Conservation (phyloP, 2,329 filamentous ascomycete species). For the Colletotrichum scovillei region DNA sequence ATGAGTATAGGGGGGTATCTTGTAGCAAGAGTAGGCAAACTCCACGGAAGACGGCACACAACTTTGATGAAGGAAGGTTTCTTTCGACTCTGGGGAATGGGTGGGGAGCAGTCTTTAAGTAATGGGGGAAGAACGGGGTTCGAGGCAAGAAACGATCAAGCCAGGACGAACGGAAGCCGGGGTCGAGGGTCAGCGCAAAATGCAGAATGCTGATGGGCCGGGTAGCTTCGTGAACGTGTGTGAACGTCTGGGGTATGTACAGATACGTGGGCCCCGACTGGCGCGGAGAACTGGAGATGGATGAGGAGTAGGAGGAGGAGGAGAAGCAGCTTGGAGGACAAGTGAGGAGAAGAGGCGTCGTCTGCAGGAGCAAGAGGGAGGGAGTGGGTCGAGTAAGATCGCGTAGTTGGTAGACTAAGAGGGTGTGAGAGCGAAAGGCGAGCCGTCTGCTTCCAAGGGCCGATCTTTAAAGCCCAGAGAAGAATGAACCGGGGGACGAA, state of each 20-base stretch:
- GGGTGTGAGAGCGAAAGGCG: neutral
- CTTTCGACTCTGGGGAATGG: neutral
- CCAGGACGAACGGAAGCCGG: conserved; percentile 21
- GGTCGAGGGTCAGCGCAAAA: conserved; percentile 29
- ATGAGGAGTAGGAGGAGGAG: neutral
- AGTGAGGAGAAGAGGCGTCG: conserved; percentile 7
- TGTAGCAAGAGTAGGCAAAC: conserved; percentile 13
- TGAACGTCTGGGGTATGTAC: conserved; percentile 33
- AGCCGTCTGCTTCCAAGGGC: conserved; percentile 23
- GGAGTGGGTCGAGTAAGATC: conserved; percentile 31
- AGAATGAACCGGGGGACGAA: conserved; percentile 15
- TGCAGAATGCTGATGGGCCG: conserved; percentile 24
- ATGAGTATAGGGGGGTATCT: conserved; percentile 2
- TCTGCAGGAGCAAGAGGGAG: conserved; percentile 31
- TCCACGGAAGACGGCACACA: conserved; percentile 24
- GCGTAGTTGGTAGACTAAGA: conserved; percentile 4
- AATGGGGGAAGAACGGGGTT: conserved; percentile 13
- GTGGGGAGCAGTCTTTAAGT: conserved; percentile 32
- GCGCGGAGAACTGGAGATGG: conserved; percentile 33
- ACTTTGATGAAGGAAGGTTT: neutral
- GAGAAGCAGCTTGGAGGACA: neutral
- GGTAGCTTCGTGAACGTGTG: conserved; percentile 14
- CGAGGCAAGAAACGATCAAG: conserved; percentile 12
- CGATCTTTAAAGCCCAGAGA: conserved; percentile 32
- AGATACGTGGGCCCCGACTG: conserved; percentile 20